Evolutionary conservation across 2,329 filamentous ascomycete species (phyloP).

Genomic region (Aspergillus sp.): DNA sequence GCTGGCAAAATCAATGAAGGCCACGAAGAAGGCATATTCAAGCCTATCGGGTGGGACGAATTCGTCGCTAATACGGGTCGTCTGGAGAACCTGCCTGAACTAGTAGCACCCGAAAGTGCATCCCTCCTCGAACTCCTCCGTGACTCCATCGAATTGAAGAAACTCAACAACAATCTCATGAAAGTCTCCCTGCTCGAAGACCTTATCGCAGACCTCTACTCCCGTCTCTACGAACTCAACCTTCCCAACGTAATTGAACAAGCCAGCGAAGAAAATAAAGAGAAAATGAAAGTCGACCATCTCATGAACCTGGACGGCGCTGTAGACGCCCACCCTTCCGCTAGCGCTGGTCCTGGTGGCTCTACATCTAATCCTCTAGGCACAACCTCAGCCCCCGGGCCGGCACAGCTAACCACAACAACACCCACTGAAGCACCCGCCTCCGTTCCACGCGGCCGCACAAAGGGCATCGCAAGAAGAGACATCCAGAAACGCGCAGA

Average conservation of each 20-base stretch:
- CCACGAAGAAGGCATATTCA: constrained; percentile 60
- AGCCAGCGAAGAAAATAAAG: constrained; percentile 39
- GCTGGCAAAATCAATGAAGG: constrained; percentile 52
- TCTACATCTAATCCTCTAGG: background rate
- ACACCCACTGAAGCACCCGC: constrained; percentile 21
- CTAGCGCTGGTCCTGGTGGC: background rate
- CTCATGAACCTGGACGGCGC: constrained; percentile 35
- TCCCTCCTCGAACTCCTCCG: constrained; percentile 56
- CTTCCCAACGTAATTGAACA: constrained; percentile 34
- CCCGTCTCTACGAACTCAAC: constrained; percentile 44
- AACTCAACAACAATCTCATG: constrained; percentile 79
- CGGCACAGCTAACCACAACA: constrained; percentile 1
- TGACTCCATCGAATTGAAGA: constrained; percentile 63
- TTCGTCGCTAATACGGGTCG: constrained; percentile 55
- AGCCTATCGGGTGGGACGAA: constrained; percentile 57
- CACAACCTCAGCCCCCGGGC: constrained; percentile 21
- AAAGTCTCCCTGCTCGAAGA: constrained; percentile 84
- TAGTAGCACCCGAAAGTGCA: constrained; percentile 36
- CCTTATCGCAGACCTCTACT: constrained; percentile 85
- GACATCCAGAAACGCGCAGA: constrained; percentile 56
- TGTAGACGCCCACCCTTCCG: constrained; percentile 20
- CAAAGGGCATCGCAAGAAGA: constrained; percentile 53
- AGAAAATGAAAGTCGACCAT: constrained; percentile 43
- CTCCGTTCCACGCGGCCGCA: constrained; percentile 31
- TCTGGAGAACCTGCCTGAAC: constrained; percentile 53